Conservation (phyloP, 768 basidiomycete genomes). For the Psilocybe subaeruginosa region DNA sequence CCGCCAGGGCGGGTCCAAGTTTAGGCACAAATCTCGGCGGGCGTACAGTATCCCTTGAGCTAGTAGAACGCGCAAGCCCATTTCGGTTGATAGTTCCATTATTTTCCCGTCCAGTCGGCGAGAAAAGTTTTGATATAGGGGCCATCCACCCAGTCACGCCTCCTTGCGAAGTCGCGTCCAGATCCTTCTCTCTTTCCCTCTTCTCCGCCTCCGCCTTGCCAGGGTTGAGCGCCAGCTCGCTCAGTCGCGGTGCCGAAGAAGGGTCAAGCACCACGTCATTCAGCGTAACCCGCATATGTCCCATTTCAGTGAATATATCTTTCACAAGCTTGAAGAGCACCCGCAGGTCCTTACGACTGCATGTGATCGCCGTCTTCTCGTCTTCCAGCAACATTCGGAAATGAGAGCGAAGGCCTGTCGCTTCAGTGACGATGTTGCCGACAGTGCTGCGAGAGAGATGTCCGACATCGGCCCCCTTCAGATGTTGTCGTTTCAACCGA, state of each 20-base stretch:
- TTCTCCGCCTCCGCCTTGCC: conserved; percentile 48
- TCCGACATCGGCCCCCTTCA: conserved; percentile 82
- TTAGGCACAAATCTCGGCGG: conserved; percentile 69
- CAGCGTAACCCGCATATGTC: conserved; percentile 76
- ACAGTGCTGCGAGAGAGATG: conserved; percentile 87
- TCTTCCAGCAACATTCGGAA: conserved; percentile 79
- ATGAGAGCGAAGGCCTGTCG: conserved; percentile 65
- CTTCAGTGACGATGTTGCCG: conserved; percentile 71
- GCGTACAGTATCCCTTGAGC: conserved; percentile 20
- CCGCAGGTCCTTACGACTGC: conserved; percentile 82
- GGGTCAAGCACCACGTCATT: conserved; percentile 95
- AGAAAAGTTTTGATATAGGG: conserved; percentile 82
- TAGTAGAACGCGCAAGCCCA: conserved; percentile 13
- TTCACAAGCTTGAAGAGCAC: conserved; percentile 82
- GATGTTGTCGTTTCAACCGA: conserved; percentile 87
- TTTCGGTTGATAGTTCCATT: conserved; percentile 18
- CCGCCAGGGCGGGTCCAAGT: conserved; percentile 80
- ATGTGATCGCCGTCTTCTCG: conserved; percentile 62
- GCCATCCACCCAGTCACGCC: conserved; percentile 74
- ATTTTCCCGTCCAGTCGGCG: conserved; percentile 30
- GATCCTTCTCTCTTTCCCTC: conserved; percentile 38
- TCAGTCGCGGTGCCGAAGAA: conserved; percentile 66
- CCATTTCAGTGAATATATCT: conserved; percentile 83
- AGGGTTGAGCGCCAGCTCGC: conserved; percentile 70
- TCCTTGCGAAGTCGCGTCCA: conserved; percentile 28